phyloP scores from a whole-genome alignment of 371 early-diverging fungal species.

The Apophysomyces trapeziformis region DNA sequence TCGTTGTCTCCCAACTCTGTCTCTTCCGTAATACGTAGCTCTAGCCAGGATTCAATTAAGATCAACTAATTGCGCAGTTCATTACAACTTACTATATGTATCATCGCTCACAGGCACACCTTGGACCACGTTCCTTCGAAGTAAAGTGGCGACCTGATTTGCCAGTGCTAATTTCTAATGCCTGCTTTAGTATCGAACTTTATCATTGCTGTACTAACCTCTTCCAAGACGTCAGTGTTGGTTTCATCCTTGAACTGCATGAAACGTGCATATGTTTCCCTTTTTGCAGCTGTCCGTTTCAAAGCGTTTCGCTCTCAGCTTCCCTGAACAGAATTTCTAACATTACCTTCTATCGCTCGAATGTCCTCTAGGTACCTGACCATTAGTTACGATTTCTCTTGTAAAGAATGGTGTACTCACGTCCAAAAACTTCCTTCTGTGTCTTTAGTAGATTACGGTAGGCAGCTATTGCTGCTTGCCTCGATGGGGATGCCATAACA shows the following conservation, averaged over 20 bases:
- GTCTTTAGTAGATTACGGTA: constrained; percentile 46
- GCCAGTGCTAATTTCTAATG: constrained; percentile 47
- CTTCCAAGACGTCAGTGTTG: constrained; percentile 47
- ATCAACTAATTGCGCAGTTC: not conserved
- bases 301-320: not conserved
- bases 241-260: constrained; percentile 51
- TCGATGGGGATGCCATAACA: constrained; percentile 31
- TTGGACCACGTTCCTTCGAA: constrained; percentile 48
- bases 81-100: constrained; percentile 33
- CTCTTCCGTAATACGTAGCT: constrained; percentile 49
- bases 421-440: constrained; percentile 46
- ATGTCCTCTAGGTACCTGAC: constrained; percentile 30
- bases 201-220: constrained; percentile 25
- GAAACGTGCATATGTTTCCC: constrained; percentile 46
- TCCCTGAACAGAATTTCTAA: not conserved
- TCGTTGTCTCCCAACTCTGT: constrained; percentile 55
- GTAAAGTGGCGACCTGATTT: constrained; percentile 39
- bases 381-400: not conserved
- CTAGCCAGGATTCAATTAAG: constrained; percentile 15
- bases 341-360: constrained; percentile 39
- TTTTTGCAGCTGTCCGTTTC: constrained; percentile 38
- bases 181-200: not conserved
- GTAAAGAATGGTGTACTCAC: constrained; percentile 21
- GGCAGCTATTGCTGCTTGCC: constrained; percentile 46
- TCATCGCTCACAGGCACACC: constrained; percentile 36